Evolutionary conservation across 352 stramenopile species (phyloP).

Genomic region (Globisporangium camurandrum): DNA sequence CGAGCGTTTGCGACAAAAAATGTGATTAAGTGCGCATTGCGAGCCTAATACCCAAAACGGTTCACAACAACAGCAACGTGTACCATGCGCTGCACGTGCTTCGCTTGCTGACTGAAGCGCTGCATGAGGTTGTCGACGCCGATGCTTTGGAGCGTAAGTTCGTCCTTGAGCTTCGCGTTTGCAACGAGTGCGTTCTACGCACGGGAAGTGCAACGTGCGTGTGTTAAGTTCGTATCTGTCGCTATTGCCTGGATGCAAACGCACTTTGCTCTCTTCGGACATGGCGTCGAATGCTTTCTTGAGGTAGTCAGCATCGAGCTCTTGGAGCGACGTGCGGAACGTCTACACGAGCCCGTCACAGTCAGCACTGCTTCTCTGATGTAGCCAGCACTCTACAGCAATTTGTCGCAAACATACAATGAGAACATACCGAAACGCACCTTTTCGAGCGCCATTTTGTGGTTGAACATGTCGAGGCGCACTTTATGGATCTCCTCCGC

Average conservation of each 20-base stretch:
- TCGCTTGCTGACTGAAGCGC: conserved; percentile 56
- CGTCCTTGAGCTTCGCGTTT: conserved; percentile 77
- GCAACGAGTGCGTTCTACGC: conserved; percentile 61
- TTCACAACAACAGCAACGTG: background rate
- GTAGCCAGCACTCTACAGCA: no score
- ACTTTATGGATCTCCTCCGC: conserved; percentile 74
- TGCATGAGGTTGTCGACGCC: conserved; percentile 79
- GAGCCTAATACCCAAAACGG: no score
- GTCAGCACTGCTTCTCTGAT: background rate
- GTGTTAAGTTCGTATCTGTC: background rate
- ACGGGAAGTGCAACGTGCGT: no score
- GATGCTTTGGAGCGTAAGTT: conserved; percentile 70
- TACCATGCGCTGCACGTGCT: conserved; percentile 67
- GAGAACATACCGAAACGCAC: conserved; percentile 14
- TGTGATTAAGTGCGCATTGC: background rate
- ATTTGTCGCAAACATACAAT: background rate
- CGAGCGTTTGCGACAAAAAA: background rate
- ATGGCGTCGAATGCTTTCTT: conserved; percentile 80
- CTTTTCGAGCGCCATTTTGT: conserved; percentile 82
- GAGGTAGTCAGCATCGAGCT: conserved; percentile 70
- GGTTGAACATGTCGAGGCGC: conserved; percentile 77
- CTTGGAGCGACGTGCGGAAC: conserved; percentile 66
- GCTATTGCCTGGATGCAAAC: no score
- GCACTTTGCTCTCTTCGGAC: conserved; percentile 74
- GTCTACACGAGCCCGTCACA: conserved; percentile 20